Evolutionary conservation across 148 eudicot species (phyloP), one percentile per base, ranked within the genome.

Genomic region (Pouteria glomerata): DNA sequence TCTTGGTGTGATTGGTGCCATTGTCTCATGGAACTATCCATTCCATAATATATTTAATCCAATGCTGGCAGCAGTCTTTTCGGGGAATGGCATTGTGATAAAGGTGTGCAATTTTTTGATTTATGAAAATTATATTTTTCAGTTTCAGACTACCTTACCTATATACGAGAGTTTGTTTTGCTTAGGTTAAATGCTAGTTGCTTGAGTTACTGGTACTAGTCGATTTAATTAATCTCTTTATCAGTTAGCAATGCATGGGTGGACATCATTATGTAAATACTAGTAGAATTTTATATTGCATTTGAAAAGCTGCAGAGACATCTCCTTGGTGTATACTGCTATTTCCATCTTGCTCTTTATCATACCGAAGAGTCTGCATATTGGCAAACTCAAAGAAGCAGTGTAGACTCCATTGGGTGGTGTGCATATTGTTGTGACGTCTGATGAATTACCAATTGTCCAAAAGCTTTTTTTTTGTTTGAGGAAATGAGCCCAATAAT

Each of bases 11-110:
- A 71, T 95, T 82, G 98, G 98, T 73, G 98, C 98, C 66, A 95
- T 95, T 74, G 98, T 95, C 72, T 95, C 98, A 21, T 95, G 98
- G 98, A 95, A 95, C 75, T 95, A 95, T 76, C 98, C 97, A 34
- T 94, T 95, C 81, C 98, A 95, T 69, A 95, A 95, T 71, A 82
- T 95, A 73, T 86, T 94, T 74, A 95, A 95, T 70, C 98, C 98
- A 76, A 88, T 95, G 97, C 79, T 95, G 67, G 98, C 98, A 8
- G 96, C 98, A 37, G 85, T 95, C 50, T 95, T 95, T 82, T 92
- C 98, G 33, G 98, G 98, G 61, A 95, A 91, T 73, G 72, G 97
- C 80, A 85, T 88, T 71, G 98, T 95, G 74, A 84, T 95, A 73
- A 94, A 95, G 97, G 98, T 95, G 71, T 74, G 63, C 57, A 50